Evolutionary conservation across 345 rosid species (phyloP), one percentile per base, ranked within the genome.

Genomic region (Conringia planisiliqua): DNA sequence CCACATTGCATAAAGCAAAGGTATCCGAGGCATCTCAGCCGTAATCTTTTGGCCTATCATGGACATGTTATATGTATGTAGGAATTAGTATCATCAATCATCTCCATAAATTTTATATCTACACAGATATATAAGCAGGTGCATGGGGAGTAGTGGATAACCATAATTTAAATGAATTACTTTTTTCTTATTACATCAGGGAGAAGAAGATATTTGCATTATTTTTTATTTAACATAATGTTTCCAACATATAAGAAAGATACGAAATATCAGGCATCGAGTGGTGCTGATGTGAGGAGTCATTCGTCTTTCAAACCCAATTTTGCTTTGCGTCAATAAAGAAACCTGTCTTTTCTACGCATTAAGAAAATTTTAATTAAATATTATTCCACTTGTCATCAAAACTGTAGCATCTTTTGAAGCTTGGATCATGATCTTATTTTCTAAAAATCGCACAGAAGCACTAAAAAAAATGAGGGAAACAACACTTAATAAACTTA

Each of bases 21-120:
- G 69, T 39, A 72, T 72, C 76, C 69, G 35, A 72, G 54, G 70
- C 70, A 62, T 51, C 62, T 29, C 62, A 52, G 62, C 76, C 76
- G 76, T 55, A 72, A 62, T 72, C 24, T 39, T 39, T 38, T 72
- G 54, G 70, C 62, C 54, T 72, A 51, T 72, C 54, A 29, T 51
- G 43, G 54, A 39, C 24, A 72, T 51, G 33, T 38, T 72, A 1
- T 46, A 60, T 46, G 48, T 57, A 17, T 48, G 29, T 52, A 39
- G 43, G 20, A n/a, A 16, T 26, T 54, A 36, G 58, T 33, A 47
- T 66, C 46, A 66, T 48, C 33, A 24, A 44, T 22, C 57, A 35
- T 35, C 35, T 35, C 57, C 48, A 46, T n/a, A 57, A 17, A 43
- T n/a, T 16, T 26, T 67, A 14, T 54, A 11, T 39, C 7, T 16